These are phyloP conservation scores for Asclepias syriaca DNA, from an alignment of 257 asterid genomes.

Conservation along the genomic window DNA sequence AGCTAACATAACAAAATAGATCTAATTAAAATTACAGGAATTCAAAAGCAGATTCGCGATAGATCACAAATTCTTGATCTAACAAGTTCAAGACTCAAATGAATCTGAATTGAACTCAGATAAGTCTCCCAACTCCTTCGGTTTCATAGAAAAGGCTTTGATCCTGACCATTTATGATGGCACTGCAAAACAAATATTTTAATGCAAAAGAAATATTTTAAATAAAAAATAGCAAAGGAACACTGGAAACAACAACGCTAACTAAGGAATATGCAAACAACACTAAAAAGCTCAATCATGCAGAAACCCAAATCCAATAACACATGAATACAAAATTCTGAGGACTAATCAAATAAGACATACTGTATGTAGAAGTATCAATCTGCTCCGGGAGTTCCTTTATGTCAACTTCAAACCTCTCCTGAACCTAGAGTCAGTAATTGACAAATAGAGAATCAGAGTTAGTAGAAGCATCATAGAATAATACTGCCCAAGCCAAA, in stretches of 20 bases:
- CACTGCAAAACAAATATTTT: constrained; percentile 14
- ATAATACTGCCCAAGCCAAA: not conserved
- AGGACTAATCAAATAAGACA: constrained; percentile 15
- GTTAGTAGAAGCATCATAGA: not conserved
- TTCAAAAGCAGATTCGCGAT: not conserved
- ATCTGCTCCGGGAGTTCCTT: constrained; percentile 85
- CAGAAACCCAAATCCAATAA: not conserved
- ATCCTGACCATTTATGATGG: constrained; percentile 11
- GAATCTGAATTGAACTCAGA: not conserved
- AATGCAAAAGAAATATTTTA: not conserved
- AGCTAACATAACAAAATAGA: not conserved
- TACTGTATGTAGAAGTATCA: constrained; percentile 84
- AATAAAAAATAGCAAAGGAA: not conserved
- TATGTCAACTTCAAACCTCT: constrained; percentile 78
- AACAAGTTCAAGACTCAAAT: constrained; percentile 2
- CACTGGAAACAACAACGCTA: not conserved
- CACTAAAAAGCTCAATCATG: not conserved
- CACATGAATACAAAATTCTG: not conserved
- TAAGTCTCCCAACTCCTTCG: not conserved
- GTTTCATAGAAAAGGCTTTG: not conserved
- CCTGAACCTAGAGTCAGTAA: constrained; percentile 58
- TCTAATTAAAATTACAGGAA: constrained; percentile 6
- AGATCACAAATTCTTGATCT: constrained; percentile 10
- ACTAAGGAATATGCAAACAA: not conserved
- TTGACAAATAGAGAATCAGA: constrained; percentile 7